Evolutionary conservation across 441 rosid genomes (phyloP), one percentile per base, ranked within the genome.

Genomic region (Corymbia calophylla): DNA sequence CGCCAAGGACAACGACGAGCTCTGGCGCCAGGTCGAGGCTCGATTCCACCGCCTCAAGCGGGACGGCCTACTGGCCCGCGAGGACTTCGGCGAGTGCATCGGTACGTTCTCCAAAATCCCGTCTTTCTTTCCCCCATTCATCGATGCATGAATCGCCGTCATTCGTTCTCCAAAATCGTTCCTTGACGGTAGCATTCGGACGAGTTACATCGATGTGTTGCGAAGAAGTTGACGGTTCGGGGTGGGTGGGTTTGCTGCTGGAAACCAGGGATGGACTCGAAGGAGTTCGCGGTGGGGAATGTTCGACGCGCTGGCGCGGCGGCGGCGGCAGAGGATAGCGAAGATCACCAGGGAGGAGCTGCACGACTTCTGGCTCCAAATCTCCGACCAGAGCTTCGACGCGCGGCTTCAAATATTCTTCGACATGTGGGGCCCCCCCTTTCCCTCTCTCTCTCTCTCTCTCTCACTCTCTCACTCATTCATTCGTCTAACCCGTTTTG

Each of bases 361-460:
- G 88, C 94, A 86, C 25, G 99, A 96, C 49, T 97, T 98, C 88
- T 98, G 99, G 99, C 91, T 93, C 89, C 98, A 95, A 89, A 96
- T 98, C 88, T 93, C 98, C 14, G 98, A 98, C 89, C 96, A 97
- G 88, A 97, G 99, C 92, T 98, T 98, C 87, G 99, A 97, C 92
- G 99, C 99, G 21, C 97, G 98, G 86, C 99, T 98, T 86, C 99
- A 98, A 88, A 96, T 98, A 90, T 97, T 98, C 95, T 98, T 98
- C 66, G 99, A 98, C 88, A 96, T 98, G 99, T 97, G 86, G 27
- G 95, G 9, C 19, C 88, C 87, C 23, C 1, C 7, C 6, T 18
- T 1, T 9, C 55, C 5, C n/a, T 93, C 29, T 44, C 54, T 49
- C 17, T 56, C 85, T 58, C 84, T 47, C 49, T 88, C 87, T 56